Base-by-base conservation (phyloP, 2,329 filamentous ascomycete genomes). In the Botrytis fabae region DNA sequence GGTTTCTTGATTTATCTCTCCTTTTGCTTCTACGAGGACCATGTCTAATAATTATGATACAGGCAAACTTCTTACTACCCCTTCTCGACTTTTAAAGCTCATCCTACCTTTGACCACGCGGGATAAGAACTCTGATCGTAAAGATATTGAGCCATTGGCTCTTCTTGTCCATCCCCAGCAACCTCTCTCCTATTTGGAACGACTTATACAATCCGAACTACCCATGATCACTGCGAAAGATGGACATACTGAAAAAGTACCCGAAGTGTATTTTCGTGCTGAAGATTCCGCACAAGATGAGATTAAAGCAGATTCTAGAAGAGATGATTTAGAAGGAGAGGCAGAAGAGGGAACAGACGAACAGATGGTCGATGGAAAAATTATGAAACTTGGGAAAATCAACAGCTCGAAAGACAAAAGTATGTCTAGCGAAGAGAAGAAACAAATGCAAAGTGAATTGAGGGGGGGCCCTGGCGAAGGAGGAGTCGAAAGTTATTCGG, bases 121-220 rank as follows among this genome's bases (percentile, higher is more conserved):
- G 63, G 89, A 91, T 73, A 84, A 85, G 44, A 87, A 88, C 75
- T 83, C 83, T 2, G 87, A 90, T 75, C 85, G 89, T 73, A 91
- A 92, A 81, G 87, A 90, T 65, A 89, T 95, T n/a, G 93, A 97
- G 77, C 94, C 94, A 0, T 85, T 97, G 20, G 94, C 94, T 0
- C 87, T 97, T 0, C 88, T 97, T 2, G 87, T 97, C 0, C 95
- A 97, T 78, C 94, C 95, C 0, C 93, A 97, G 75, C 95, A 98
- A 80, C 95, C 95, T 0, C 86, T 98, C 4, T 97, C 93, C 14
- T 97, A 97, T 81, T 89, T 97, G 60, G 93, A 97, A 81, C 89
- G 93, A 14, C 85, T 98, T 4, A 95, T 98, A 64, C 95, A 97
- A 80, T 92, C 93, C 70, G 95, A 97, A 81, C 85, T 97, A 0